Evolutionary conservation across 2,329 filamentous ascomycete species (phyloP), one percentile per base, ranked within the genome.

Genomic region (Lachnellula occidentalis): DNA sequence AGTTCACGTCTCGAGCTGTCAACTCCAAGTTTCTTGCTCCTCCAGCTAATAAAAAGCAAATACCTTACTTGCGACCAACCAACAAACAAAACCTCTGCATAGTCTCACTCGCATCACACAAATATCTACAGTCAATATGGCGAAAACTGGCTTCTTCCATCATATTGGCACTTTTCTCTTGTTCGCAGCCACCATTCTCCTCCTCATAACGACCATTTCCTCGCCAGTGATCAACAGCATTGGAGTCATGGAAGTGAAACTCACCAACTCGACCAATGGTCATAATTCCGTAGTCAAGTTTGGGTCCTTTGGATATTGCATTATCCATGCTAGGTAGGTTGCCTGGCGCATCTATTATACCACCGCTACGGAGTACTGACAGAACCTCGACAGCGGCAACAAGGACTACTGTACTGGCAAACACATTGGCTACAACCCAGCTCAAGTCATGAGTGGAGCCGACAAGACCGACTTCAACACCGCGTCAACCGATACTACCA

Each of bases 261-360:
- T 83, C 19, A 68, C 67, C 43, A 71, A 73, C 59, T 61, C 66
- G 24, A 69, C 66, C 9, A 56, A 61, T 21, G 56, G 66, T 4
- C 65, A 70, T 24, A 64, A 74, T 39, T 70, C 68, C 3, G 55
- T 59, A 11, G 68, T 83, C 34, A 74, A 71, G 2, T 83, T 82
- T 67, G 83, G 83, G 45, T 81, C 79, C 0, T 85, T 84, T 69
- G 83, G 83, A 7, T 81, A 77, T 66, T 86, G 83, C 65, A 61
- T 73, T 34, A 60, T 68, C 36, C 37, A 41, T 41, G 37, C 37
- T 41, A 41, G 37, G 37, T 41, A 17, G 17, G 37, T 11, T 41
- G 2, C 37, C 37, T 41, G 27, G 27, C 12, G 9, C 9, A 31
- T 17, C 37, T 41, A 5, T 15, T 9, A 41, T n/a, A 17, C 11